phyloP scores from a whole-genome alignment of 192 early-diverging fungal genomes.

The Gryganskiella cystojenkinii region DNA sequence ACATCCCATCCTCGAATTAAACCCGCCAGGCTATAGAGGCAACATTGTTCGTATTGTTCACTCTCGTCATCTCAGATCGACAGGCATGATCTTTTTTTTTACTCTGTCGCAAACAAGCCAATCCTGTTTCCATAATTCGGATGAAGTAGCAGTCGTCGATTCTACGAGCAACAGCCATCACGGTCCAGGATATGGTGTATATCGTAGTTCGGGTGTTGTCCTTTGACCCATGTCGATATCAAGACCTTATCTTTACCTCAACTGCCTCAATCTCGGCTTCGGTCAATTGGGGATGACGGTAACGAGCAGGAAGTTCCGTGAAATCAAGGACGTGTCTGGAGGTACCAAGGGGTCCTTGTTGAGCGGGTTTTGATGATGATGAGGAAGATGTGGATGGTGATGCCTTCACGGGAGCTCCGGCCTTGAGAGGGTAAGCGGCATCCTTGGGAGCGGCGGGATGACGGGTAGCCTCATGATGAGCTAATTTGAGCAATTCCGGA shows the following conservation, averaged over 20 bases:
- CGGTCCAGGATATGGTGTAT: too few species aligned
- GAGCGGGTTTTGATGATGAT: conserved; percentile 8
- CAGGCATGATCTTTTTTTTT: too few species aligned
- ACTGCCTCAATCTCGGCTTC: conserved; percentile 63
- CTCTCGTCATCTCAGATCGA: too few species aligned
- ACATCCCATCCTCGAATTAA: too few species aligned
- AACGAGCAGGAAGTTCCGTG: conserved; percentile 53
- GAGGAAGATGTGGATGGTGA: conserved; percentile 1
- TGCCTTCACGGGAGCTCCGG: background rate
- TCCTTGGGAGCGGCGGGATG: conserved; percentile 49
- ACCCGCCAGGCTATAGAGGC: too few species aligned
- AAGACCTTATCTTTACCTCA: conserved; percentile 55
- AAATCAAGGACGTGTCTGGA: conserved; percentile 46
- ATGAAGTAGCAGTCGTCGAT: too few species aligned
- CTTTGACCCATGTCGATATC: background rate
- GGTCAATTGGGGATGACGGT: conserved; percentile 49
- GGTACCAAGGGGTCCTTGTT: conserved; percentile 15
- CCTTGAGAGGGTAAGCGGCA: conserved; percentile 31
- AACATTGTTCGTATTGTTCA: too few species aligned
- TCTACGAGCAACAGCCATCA: too few species aligned
- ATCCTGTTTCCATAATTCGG: too few species aligned
- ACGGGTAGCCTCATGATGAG: conserved; percentile 29
- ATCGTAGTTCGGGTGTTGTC: too few species aligned
- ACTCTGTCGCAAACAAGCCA: too few species aligned
- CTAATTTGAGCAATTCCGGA: background rate